A percentile compares a stretch with the other conserved stretches of the same genome.
Evolutionary conservation across 2,329 filamentous ascomycete genomes (phyloP).

Genomic region (Fusarium luffae): DNA sequence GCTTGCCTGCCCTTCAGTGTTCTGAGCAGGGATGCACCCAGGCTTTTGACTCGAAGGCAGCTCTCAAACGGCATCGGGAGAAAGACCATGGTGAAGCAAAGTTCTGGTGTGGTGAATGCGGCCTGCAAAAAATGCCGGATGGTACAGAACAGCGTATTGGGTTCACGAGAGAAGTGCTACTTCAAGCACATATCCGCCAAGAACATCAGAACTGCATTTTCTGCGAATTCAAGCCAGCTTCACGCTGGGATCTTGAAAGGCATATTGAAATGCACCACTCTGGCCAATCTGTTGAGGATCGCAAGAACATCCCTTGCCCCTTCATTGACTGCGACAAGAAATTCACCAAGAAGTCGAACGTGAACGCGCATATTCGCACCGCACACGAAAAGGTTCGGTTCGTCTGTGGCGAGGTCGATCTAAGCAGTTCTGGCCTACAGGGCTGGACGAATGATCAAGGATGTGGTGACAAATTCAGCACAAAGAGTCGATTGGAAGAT

Average conservation of each 20-base stretch:
- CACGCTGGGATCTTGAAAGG: constrained; percentile 74
- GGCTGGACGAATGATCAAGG: constrained; percentile 74
- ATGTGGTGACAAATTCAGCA: constrained; percentile 80
- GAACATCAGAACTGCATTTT: constrained; percentile 81
- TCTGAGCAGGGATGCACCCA: constrained; percentile 68
- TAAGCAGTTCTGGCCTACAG: constrained; percentile 66
- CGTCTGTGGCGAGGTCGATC: constrained; percentile 78
- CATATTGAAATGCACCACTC: constrained; percentile 85
- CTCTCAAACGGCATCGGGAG: constrained; percentile 77
- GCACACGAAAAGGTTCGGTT: constrained; percentile 82
- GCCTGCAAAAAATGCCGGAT: constrained; percentile 53
- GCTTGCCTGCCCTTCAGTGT: constrained; percentile 78
- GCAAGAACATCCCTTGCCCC: constrained; percentile 74
- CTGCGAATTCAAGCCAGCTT: constrained; percentile 76
- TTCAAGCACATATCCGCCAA: constrained; percentile 78
- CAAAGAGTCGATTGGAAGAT: constrained; percentile 82
- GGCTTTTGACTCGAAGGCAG: constrained; percentile 78
- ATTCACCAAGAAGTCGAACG: constrained; percentile 87
- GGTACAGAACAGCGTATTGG: constrained; percentile 59
- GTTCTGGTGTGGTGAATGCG: constrained; percentile 83
- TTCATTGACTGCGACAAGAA: constrained; percentile 75
- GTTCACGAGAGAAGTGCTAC: constrained; percentile 77
- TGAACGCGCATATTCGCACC: constrained; percentile 80
- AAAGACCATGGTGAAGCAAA: constrained; percentile 75
- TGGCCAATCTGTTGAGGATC: constrained; percentile 68